Evolutionary conservation across 345 rosid species (phyloP).

Genomic region (Lenwebbia sp.): DNA sequence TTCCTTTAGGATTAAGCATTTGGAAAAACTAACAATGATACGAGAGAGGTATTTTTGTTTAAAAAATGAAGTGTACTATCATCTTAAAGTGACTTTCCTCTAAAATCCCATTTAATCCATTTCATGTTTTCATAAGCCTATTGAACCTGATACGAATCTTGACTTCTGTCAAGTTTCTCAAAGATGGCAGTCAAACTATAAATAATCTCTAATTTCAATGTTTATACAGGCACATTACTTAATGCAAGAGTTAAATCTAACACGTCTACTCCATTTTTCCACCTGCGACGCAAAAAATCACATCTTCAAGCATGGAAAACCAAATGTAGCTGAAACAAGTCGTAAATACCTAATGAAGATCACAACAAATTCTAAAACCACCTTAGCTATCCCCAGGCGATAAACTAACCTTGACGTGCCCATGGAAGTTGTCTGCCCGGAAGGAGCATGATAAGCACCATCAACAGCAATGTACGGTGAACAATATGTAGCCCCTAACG

Average conservation of each 20-base stretch:
- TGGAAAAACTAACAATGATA: not conserved
- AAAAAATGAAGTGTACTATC: not conserved
- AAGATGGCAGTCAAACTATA: not conserved
- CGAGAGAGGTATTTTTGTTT: not conserved
- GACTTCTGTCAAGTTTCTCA: not conserved
- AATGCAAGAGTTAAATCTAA: not conserved
- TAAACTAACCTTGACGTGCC: constrained; percentile 49
- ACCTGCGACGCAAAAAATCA: not conserved
- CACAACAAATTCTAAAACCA: not conserved
- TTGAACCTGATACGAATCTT: not conserved
- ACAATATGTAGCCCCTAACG: constrained; percentile 66
- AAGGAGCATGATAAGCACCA: constrained; percentile 58
- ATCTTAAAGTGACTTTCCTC: not conserved
- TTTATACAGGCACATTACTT: not conserved
- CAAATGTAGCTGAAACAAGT: not conserved
- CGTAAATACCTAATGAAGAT: not conserved
- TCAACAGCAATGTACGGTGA: constrained; percentile 65
- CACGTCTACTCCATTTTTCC: not conserved
- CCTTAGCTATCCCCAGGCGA: not conserved
- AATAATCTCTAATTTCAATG: not conserved
- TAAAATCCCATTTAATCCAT: not conserved
- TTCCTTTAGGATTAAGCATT: not conserved
- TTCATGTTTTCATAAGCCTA: not conserved
- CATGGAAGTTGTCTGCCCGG: constrained; percentile 34
- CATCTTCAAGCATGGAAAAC: not conserved